Conservation (phyloP, 2,329 filamentous ascomycete species). For the Colletotrichum nymphaeae region DNA sequence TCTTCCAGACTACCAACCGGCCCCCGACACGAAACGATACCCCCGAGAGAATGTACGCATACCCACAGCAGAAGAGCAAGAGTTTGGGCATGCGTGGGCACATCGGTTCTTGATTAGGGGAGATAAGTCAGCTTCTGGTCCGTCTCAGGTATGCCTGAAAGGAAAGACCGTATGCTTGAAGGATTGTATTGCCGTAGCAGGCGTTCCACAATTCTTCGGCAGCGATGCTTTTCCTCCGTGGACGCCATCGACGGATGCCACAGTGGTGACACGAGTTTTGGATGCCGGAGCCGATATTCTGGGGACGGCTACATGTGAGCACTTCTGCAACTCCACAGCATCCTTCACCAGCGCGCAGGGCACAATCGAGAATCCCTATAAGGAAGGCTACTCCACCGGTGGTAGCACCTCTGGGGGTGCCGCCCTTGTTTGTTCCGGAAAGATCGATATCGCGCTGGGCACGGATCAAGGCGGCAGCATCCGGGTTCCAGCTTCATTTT, state of each 20-base stretch:
- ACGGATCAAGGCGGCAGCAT: conserved; percentile 62
- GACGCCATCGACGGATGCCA: conserved; percentile 64
- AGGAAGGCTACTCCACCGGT: conserved; percentile 57
- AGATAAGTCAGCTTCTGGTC: neutral
- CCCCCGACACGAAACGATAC: conserved; percentile 53
- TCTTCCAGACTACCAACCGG: conserved; percentile 59
- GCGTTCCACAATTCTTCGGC: conserved; percentile 64
- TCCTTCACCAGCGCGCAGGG: conserved; percentile 60
- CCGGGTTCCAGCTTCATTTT: conserved; percentile 54
- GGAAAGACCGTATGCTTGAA: conserved; percentile 63
- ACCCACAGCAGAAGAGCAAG: conserved; percentile 53
- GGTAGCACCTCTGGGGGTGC: conserved; percentile 61
- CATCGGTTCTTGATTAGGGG: conserved; percentile 58
- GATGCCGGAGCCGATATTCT: conserved; percentile 62
- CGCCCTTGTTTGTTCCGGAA: conserved; percentile 55
- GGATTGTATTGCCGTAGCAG: conserved; percentile 65
- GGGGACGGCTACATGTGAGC: conserved; percentile 65
- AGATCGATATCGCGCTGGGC: conserved; percentile 57
- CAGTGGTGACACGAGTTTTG: conserved; percentile 61
- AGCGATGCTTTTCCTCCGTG: conserved; percentile 61
- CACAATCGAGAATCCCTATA: conserved; percentile 57
- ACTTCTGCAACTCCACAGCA: conserved; percentile 61
- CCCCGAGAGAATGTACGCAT: conserved; percentile 57
- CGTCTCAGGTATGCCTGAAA: conserved; percentile 39
- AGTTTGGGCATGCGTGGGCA: conserved; percentile 61